Evolutionary conservation across 257 asterid genomes (phyloP), one percentile per base, ranked within the genome.

Genomic region (Ocimum tenuiflorum): DNA sequence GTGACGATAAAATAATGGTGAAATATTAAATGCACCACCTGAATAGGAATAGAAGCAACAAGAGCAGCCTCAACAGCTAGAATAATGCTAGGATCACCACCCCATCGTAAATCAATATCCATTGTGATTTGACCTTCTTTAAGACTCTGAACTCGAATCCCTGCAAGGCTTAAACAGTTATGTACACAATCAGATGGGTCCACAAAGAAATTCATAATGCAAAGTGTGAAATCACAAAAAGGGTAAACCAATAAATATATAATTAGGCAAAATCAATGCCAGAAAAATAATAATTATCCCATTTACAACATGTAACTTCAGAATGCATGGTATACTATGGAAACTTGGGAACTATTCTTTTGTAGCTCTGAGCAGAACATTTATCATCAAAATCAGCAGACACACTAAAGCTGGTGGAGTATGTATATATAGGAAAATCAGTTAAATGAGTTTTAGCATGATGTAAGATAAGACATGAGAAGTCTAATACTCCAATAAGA

Each of bases 91-190:
- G 99, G 99, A 82, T 92, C 91, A 68, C 99, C 99, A 72, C 99
- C 99, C 96, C 97, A 92, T 53, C 97, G 86, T 42, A 92, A 76
- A 72, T 92, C 99, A 56, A 92, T 89, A 63, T 92, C 99, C 99
- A 92, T 92, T 0, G 88, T 92, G 63, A 92, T 82, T 73, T 92
- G 99, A 71, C 97, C 99, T 75, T 89, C 81, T 76, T 92, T 89
- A 57, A 92, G 90, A 75, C 91, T 89, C 86, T 92, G 99, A 73
- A 92, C 96, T 70, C 99, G 95, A 71, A 92, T 89, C 66, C 99
- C 99, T 92, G 87, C 79, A 73, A 63, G 56, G 52, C 49, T 76
- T 29, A 53, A 73, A 66, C 45, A 70, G 39, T 75, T 62, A 49
- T 22, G 60, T 64, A 61, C 3, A 15, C 65, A 46, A 61, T 65